These are phyloP conservation scores for Castanea crenata DNA, from an alignment of 306 rosid genomes.

Conservation along the genomic window DNA sequence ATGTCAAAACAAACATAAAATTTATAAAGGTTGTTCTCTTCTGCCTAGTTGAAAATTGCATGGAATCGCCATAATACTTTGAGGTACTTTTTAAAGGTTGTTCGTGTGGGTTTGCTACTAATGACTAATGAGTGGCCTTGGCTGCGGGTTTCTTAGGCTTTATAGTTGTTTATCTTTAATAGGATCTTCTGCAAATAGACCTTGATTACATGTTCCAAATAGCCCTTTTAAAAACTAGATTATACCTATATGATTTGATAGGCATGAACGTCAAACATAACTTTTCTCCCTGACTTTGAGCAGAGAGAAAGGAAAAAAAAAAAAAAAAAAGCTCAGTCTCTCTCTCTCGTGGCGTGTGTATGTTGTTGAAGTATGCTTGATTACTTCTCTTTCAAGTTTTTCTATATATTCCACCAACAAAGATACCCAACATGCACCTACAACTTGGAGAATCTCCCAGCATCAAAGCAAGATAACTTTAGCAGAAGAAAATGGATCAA, in stretches of 20 bases:
- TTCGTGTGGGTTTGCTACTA: slow-evolving; percentile 48
- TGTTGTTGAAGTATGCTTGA: slow-evolving; percentile 41
- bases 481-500: slow-evolving; percentile 41
- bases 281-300: slow-evolving; percentile 38
- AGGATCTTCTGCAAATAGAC: slow-evolving; percentile 40
- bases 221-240: background rate
- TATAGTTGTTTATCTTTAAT: slow-evolving; percentile 26
- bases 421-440: slow-evolving; percentile 35
- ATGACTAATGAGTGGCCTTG: slow-evolving; percentile 48
- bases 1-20: too few relatives aligned
- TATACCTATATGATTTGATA: slow-evolving; percentile 31
- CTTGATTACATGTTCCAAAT: slow-evolving; percentile 37
- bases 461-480: slow-evolving; percentile 41
- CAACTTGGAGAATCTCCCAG: slow-evolving; percentile 60
- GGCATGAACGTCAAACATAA: slow-evolving; percentile 38
- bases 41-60: slow-evolving; percentile 21
- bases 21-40: slow-evolving; percentile 4
- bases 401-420: slow-evolving; percentile 49
- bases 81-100: slow-evolving; percentile 40
- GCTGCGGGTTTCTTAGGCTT: slow-evolving; percentile 52
- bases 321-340: background rate
- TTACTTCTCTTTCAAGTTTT: slow-evolving; percentile 50
- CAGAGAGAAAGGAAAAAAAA: slow-evolving; percentile 6
- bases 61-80: slow-evolving; percentile 33
- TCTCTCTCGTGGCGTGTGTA: slow-evolving; percentile 6